Base-by-base conservation (phyloP, 768 basidiomycete species). In the Udeniomyces megalosporus region DNA sequence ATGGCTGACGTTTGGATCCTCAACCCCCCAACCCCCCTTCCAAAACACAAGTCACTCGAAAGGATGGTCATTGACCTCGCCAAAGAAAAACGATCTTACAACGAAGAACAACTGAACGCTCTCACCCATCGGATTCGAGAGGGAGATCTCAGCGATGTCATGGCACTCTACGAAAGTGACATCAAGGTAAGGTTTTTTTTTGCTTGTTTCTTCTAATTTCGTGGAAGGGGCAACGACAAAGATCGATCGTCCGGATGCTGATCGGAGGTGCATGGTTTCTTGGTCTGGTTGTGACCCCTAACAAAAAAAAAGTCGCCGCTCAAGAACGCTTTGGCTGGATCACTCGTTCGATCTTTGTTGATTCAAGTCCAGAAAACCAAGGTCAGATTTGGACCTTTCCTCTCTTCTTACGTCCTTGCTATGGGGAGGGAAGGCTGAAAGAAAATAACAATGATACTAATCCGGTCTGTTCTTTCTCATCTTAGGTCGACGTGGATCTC, bases 341-440 rank as follows among this genome's bases (percentile, higher is more conserved):
- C 83, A 15, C 77, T 97, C 8, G 76, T 96, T 20, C 80, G 93
- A 31, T 83, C 87, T 1, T 75, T 90, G 51, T 83, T 97, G 66
- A 84, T 99, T 32, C 93, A 96, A 70, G 80, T 96, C 0, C 93
- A 97, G 68, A 97, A 96, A 72, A 85, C 90, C 62, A 97, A 96
- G 78, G 90, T 85, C n/a, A 20, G 53, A 8, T 26, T 32, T 12
- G 22, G 20, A 29, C 24, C 47, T 28, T 17, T 17, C 54, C 22
- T 35, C 15, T 14, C 35, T 26, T 22, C 22, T 38, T 22, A 35
- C n/a, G n/a, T 45, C 12, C n/a, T 45, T n/a, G n/a, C 12, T 12
- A n/a, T n/a, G 44, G 44, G n/a, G n/a, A 45, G n/a, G 20, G 29
- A 14, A 54, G 26, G n/a, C n/a, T n/a, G n/a, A n/a, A n/a, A n/a